phyloP scores from a whole-genome alignment of 164 flowering plant genomes.

The Chimonanthus salicifolius region DNA sequence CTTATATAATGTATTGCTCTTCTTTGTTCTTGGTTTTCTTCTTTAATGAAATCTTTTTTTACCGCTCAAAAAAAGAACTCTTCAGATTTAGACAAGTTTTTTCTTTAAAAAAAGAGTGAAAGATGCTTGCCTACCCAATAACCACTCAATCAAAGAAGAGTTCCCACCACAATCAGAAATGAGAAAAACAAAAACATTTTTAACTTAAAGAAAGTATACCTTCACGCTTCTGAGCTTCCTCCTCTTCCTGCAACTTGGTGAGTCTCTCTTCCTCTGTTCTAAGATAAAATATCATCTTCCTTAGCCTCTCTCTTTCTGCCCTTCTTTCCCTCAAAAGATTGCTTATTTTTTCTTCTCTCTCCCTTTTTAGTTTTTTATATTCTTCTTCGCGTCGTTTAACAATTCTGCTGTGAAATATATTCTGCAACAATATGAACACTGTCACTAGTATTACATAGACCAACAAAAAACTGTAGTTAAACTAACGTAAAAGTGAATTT shows the following conservation, averaged over 20 bases:
- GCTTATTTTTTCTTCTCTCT: constrained; percentile 61
- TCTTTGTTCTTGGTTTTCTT: too few relatives aligned
- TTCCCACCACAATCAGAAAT: background rate
- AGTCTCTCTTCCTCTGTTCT: constrained; percentile 66
- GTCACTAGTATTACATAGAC: background rate
- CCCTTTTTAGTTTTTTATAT: constrained; percentile 38
- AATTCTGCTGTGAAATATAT: constrained; percentile 49
- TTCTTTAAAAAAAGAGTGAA: too few relatives aligned
- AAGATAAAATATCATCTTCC: constrained; percentile 61
- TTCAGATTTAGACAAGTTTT: too few relatives aligned
- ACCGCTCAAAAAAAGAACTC: too few relatives aligned
- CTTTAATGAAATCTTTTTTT: too few relatives aligned
- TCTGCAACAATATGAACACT: constrained; percentile 28
- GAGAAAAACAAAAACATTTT: background rate
- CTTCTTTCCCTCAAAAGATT: constrained; percentile 33
- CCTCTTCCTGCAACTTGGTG: constrained; percentile 60
- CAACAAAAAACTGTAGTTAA: background rate
- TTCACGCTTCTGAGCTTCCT: constrained; percentile 75
- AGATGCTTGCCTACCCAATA: too few relatives aligned
- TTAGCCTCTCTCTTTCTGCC: constrained; percentile 50
- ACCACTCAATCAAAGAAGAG: background rate
- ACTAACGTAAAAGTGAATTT: background rate
- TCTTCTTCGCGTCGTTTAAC: constrained; percentile 58
- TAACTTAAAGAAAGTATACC: constrained; percentile 33
- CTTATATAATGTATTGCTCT: too few relatives aligned